phyloP scores from a whole-genome alignment of 1,284 basidiomycete genomes.

The Nidula niveotomentosa region DNA sequence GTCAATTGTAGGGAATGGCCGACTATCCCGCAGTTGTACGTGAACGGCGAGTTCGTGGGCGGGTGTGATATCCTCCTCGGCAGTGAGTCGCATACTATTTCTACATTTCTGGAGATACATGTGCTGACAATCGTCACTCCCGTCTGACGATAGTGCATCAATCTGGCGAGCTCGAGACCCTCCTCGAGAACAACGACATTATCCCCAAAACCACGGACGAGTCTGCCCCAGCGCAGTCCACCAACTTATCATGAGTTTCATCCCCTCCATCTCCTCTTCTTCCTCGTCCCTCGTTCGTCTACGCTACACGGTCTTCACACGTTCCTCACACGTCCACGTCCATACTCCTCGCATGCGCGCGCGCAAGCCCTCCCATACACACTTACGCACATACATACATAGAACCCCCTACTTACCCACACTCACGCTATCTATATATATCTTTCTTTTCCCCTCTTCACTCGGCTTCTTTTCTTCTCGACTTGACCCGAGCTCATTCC shows the following conservation, averaged over 20 bases:
- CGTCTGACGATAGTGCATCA: constrained; percentile 79
- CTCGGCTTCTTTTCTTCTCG: no score
- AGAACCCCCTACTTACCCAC: no score
- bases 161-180: constrained; percentile 87
- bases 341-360: background rate
- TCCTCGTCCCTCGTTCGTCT: background rate
- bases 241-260: background rate
- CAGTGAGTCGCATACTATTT: constrained; percentile 60
- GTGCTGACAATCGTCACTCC: constrained; percentile 1
- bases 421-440: no score
- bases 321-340: background rate
- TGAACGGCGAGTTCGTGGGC: constrained; percentile 94
- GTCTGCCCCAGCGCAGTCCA: background rate
- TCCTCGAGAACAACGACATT: constrained; percentile 75
- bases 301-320: background rate
- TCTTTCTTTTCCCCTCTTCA: no score
- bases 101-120: constrained; percentile 2
- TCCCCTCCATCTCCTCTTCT: background rate
- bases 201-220: constrained; percentile 37
- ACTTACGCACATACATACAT: no score
- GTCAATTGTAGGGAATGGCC: constrained; percentile 82
- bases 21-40: constrained; percentile 95
- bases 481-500: no score
- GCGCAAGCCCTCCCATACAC: background rate
- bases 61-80: constrained; percentile 94